Evolutionary conservation across 345 rosid genomes (phyloP).

Genomic region (Linum lewisii): DNA sequence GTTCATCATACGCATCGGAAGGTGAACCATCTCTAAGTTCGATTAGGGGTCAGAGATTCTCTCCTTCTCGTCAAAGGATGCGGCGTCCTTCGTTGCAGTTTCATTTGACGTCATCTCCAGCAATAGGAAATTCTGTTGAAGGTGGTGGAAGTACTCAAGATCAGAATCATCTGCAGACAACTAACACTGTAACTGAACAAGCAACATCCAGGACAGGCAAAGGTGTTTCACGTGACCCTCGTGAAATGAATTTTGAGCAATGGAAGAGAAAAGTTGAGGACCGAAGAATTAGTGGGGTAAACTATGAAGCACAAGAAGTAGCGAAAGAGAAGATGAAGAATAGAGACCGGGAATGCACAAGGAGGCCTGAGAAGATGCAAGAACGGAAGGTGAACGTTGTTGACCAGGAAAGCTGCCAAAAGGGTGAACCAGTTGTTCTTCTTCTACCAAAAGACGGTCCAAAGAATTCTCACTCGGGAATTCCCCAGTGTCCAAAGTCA

Average conservation of each 20-base stretch:
- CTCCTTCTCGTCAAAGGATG: constrained; percentile 28
- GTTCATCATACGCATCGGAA: constrained; percentile 31
- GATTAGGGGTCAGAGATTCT: constrained; percentile 33
- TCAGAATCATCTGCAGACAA: constrained; percentile 10
- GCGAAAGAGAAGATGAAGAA: not conserved
- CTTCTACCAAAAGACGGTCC: not conserved
- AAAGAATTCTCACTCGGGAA: not conserved
- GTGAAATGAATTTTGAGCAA: not conserved
- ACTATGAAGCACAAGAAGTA: too few relatives aligned
- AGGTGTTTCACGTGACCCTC: not conserved
- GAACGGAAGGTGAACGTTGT: not conserved
- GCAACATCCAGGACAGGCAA: not conserved
- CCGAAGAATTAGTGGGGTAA: not conserved
- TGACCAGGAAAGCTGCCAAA: not conserved
- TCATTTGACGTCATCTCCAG: constrained; percentile 37
- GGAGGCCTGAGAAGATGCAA: not conserved
- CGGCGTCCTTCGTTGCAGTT: constrained; percentile 33
- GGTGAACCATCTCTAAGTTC: constrained; percentile 39
- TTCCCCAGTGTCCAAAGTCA: not conserved
- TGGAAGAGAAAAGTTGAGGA: not conserved
- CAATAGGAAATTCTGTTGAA: constrained; percentile 25
- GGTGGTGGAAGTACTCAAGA: constrained; percentile 21
- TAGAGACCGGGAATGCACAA: not conserved
- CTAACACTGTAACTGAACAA: not conserved
- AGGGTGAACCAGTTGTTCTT: not conserved